phyloP scores from a whole-genome alignment of 371 early-diverging fungal species.

The Mucor mucedo region DNA sequence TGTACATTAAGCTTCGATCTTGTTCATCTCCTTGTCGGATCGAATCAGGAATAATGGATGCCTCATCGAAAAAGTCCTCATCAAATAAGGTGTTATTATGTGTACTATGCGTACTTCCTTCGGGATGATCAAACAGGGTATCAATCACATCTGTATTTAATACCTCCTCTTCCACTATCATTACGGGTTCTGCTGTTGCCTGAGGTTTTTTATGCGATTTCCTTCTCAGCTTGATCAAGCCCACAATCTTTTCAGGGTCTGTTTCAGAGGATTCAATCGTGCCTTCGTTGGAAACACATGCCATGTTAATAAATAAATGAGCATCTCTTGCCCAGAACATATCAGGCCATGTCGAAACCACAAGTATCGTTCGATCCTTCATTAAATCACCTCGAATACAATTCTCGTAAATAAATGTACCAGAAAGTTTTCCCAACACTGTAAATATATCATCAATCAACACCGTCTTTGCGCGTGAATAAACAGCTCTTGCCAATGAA shows the following conservation, averaged over 20 bases:
- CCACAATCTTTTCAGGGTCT: constrained; percentile 21
- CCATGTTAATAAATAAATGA: constrained; percentile 57
- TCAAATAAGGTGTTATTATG: constrained; percentile 29
- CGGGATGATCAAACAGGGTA: constrained; percentile 35
- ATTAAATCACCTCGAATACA: constrained; percentile 73
- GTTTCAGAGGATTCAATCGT: constrained; percentile 8
- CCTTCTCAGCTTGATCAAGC: constrained; percentile 16
- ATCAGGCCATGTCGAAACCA: constrained; percentile 77
- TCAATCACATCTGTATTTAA: constrained; percentile 34
- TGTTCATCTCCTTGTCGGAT: constrained; percentile 28
- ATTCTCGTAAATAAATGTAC: constrained; percentile 62
- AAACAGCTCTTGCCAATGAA: constrained; percentile 77
- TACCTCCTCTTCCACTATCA: not conserved
- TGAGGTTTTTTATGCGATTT: not conserved
- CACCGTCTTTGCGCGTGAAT: constrained; percentile 66
- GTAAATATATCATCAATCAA: constrained; percentile 75
- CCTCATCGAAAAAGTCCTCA: constrained; percentile 44
- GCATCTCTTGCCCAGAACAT: constrained; percentile 70
- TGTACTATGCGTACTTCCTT: constrained; percentile 3
- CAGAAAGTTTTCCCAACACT: constrained; percentile 68
- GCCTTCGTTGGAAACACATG: not conserved
- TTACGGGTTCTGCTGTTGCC: not conserved
- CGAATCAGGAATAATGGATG: constrained; percentile 41
- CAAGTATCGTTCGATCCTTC: constrained; percentile 75
- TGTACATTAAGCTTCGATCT: not conserved